Conservation (phyloP, 192 early-diverging fungal species). For the Hyaloraphidium curvatum region DNA sequence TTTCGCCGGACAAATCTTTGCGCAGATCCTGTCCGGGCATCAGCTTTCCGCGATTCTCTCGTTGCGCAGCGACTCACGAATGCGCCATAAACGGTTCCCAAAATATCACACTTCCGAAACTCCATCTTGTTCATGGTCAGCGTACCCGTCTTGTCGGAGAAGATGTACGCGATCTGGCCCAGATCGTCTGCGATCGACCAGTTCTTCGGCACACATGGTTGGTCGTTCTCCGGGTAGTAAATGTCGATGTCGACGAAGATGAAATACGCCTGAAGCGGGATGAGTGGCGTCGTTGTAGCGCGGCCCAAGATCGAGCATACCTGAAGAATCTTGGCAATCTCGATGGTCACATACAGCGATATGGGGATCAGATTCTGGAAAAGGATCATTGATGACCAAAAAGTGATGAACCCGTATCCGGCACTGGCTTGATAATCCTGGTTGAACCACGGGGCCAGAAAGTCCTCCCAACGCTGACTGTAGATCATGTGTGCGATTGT, state of each 20-base stretch:
- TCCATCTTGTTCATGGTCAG: slow-evolving; percentile 94
- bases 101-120: slow-evolving; percentile 81
- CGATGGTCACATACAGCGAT: slow-evolving; percentile 82
- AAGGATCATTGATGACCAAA: slow-evolving; percentile 61
- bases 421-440: too few species aligned
- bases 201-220: slow-evolving; percentile 60
- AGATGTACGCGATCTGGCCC: not conserved
- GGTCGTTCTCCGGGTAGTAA: slow-evolving; percentile 59
- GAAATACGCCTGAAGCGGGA: slow-evolving; percentile 56
- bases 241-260: slow-evolving; percentile 79
- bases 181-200: slow-evolving; percentile 47
- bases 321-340: slow-evolving; percentile 76
- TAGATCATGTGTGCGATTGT: slow-evolving; percentile 32
- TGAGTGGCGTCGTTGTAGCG: too few species aligned
- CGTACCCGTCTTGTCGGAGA: slow-evolving; percentile 50
- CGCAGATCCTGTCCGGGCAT: too few species aligned
- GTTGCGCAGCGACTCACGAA: too few species aligned
- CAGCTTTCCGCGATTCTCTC: too few species aligned
- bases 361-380: slow-evolving; percentile 96
- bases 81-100: too few species aligned
- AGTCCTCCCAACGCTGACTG: too few species aligned
- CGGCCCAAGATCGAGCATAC: too few species aligned
- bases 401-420: slow-evolving; percentile 10
- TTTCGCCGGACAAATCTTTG: too few species aligned
- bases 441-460: too few species aligned